These are phyloP conservation scores for Magnusiomyces fungicola DNA, from an alignment of 1,139 yeast genomes.

Conservation along the genomic window DNA sequence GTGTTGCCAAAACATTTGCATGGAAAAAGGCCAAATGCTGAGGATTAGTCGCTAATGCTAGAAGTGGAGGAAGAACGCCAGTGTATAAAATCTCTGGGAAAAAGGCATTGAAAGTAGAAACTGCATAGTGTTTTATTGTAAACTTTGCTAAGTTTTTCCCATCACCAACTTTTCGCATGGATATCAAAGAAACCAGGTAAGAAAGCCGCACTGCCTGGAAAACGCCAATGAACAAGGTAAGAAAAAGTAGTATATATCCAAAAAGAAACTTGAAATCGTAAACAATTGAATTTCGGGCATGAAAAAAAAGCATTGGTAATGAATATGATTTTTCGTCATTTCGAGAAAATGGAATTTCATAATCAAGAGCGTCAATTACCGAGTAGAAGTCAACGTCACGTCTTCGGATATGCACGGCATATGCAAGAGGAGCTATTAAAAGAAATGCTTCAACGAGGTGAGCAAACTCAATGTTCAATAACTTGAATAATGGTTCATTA, in stretches of 20 bases:
- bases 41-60: slow-evolving; percentile 6
- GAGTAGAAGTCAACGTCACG: neutral
- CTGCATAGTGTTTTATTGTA: neutral
- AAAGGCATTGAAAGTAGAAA: slow-evolving; percentile 3
- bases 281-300: neutral
- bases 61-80: slow-evolving; percentile 5
- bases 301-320: neutral
- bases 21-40: slow-evolving; percentile 8
- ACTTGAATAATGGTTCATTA: neutral
- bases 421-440: neutral
- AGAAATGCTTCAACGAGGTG: slow-evolving; percentile 2
- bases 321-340: neutral
- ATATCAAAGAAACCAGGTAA: neutral
- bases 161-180: neutral
- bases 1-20: slow-evolving; percentile 2
- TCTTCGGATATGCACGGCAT: slow-evolving; percentile 1
- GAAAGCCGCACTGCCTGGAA: neutral
- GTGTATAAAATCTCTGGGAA: slow-evolving; percentile 5
- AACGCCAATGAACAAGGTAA: neutral
- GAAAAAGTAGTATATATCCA: neutral
- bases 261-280: neutral
- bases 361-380: slow-evolving; percentile 1
- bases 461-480: slow-evolving; percentile 3
- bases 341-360: neutral
- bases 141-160: neutral